Evolutionary conservation across 805 yeast species (phyloP).

Genomic region (Ogataea populi-albae): DNA sequence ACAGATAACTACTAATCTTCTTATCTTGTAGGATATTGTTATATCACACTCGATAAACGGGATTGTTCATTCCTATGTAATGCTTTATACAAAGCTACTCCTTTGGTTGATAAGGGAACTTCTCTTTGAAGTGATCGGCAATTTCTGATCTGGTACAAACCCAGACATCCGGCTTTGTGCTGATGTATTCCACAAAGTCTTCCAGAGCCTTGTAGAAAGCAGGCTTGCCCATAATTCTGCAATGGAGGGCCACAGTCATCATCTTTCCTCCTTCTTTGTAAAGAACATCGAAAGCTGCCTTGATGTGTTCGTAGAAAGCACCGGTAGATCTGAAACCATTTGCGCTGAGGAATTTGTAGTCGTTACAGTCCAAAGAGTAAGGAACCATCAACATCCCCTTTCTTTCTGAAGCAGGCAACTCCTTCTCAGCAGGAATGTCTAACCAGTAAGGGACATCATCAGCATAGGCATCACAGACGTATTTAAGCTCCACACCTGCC

Average conservation of each 20-base stretch:
- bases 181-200: slow-evolving; percentile 35
- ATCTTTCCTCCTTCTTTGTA: slow-evolving; percentile 38
- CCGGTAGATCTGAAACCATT: slow-evolving; percentile 29
- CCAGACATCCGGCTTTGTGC: slow-evolving; percentile 35
- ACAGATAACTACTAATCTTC: too few relatives aligned
- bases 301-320: slow-evolving; percentile 31
- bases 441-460: slow-evolving; percentile 39
- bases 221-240: slow-evolving; percentile 36
- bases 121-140: slow-evolving; percentile 29
- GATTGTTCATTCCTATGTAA: too few relatives aligned
- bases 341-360: slow-evolving; percentile 23
- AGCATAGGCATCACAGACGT: slow-evolving; percentile 35
- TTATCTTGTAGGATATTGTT: too few relatives aligned
- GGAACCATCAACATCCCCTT: slow-evolving; percentile 30
- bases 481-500: slow-evolving; percentile 30
- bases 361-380: slow-evolving; percentile 27
- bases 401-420: slow-evolving; percentile 18
- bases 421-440: slow-evolving; percentile 29
- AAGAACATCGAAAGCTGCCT: slow-evolving; percentile 35
- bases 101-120: slow-evolving; percentile 24
- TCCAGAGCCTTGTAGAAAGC: slow-evolving; percentile 34
- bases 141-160: slow-evolving; percentile 36
- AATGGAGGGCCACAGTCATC: slow-evolving; percentile 37
- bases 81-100: too few relatives aligned
- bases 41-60: too few relatives aligned